These are phyloP conservation scores for Prunus yedoensis DNA, from an alignment of 331 rosid genomes.

Conservation along the genomic window DNA sequence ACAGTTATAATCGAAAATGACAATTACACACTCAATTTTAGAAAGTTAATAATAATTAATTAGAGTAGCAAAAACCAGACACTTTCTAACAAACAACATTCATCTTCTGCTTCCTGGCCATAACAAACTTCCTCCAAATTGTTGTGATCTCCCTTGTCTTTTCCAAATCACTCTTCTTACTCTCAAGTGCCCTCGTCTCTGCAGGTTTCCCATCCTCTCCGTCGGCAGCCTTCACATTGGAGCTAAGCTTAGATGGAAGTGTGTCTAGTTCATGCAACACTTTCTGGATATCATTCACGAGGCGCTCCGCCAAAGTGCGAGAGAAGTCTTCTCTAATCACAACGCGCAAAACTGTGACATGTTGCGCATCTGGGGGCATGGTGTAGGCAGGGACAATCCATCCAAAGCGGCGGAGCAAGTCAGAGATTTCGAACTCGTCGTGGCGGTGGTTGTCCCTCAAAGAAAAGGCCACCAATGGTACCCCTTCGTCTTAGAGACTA, in stretches of 20 bases:
- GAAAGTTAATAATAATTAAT: background rate
- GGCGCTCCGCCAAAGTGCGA: constrained; percentile 76
- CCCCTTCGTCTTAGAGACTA: constrained; percentile 73
- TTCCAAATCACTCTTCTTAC: constrained; percentile 43
- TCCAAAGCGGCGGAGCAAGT: constrained; percentile 64
- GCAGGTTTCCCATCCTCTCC: background rate
- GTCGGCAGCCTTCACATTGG: constrained; percentile 4
- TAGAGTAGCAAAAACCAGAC: background rate
- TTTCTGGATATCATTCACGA: constrained; percentile 53
- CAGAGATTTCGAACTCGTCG: constrained; percentile 71
- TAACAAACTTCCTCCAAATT: constrained; percentile 70
- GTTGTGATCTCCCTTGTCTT: constrained; percentile 68
- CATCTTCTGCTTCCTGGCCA: constrained; percentile 68
- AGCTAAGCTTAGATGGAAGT: constrained; percentile 45
- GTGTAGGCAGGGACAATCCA: constrained; percentile 95
- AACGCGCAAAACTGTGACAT: constrained; percentile 69
- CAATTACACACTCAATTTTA: background rate
- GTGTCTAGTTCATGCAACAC: constrained; percentile 67
- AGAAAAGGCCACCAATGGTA: constrained; percentile 80
- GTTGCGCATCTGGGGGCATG: constrained; percentile 83
- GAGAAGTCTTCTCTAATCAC: constrained; percentile 85
- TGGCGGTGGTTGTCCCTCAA: constrained; percentile 55
- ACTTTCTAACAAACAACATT: constrained; percentile 56
- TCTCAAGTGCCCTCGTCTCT: background rate
- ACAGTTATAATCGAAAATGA: background rate